Percentiles rank a stretch among this genome's conserved stretches.
phyloP scores from a whole-genome alignment of 495 filamentous ascomycete species.

The Lindgomyces ingoldianus region DNA sequence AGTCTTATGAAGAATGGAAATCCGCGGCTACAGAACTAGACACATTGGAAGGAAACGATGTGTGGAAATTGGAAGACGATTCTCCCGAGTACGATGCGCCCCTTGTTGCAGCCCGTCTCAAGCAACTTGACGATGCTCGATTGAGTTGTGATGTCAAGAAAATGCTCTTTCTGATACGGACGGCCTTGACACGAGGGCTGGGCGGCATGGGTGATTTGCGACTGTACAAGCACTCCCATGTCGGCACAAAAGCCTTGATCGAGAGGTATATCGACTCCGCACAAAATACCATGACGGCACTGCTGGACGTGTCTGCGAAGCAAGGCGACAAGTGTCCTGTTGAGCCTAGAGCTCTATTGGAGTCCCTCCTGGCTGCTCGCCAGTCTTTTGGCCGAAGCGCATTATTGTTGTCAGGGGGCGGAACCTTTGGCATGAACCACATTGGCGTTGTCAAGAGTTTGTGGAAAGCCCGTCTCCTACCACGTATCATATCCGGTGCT shows the following conservation, averaged over 20 bases:
- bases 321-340: conserved; percentile 54
- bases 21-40: conserved; percentile 75
- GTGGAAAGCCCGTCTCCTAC: conserved; percentile 72
- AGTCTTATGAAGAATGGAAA: conserved; percentile 45
- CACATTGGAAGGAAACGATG: conserved; percentile 73
- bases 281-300: conserved; percentile 65
- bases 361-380: conserved; percentile 72
- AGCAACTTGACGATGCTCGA: conserved; percentile 74
- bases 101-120: conserved; percentile 67
- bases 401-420: conserved; percentile 83
- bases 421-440: conserved; percentile 94
- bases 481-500: conserved; percentile 89
- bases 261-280: conserved; percentile 83
- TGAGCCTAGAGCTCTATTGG: conserved; percentile 67
- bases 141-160: conserved; percentile 68
- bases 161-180: conserved; percentile 82
- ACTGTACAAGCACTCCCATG: conserved; percentile 81
- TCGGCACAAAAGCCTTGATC: conserved; percentile 83
- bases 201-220: conserved; percentile 82
- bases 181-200: conserved; percentile 74
- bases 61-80: conserved; percentile 73
- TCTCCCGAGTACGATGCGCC: conserved; percentile 68
- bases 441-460: conserved; percentile 90
- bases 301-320: conserved; percentile 66
- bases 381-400: conserved; percentile 90